Evolutionary conservation across 805 yeast genomes (phyloP).

Genomic region (Lipomyces kockii): DNA sequence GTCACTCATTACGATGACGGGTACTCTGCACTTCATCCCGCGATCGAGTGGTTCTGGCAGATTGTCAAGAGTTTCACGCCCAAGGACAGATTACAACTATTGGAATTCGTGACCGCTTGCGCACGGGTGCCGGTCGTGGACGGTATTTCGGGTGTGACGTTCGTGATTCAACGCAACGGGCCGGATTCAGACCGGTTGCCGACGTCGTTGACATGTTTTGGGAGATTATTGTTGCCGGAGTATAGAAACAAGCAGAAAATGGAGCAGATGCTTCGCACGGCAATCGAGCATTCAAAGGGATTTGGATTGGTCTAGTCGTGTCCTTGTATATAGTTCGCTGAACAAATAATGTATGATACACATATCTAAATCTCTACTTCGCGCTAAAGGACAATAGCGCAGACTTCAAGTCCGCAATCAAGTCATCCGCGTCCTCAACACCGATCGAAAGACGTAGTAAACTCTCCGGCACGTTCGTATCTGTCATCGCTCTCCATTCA

Average conservation of each 20-base stretch:
- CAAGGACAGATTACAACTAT: conserved; percentile 48
- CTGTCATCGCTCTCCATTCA: conserved; percentile 87
- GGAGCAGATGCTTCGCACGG: conserved; percentile 36
- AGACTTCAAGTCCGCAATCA: conserved; percentile 64
- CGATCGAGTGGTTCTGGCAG: conserved; percentile 53
- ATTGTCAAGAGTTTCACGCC: conserved; percentile 50
- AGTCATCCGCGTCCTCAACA: conserved; percentile 73
- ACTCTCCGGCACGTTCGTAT: conserved; percentile 58
- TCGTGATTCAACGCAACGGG: conserved; percentile 53
- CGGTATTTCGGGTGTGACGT: conserved; percentile 51
- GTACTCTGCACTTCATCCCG: conserved; percentile 48
- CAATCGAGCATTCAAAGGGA: conserved; percentile 42
- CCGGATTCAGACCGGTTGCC: conserved; percentile 50
- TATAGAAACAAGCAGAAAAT: conserved; percentile 47
- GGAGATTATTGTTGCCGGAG: conserved; percentile 54
- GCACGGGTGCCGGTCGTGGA: conserved; percentile 53
- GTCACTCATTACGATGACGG: conserved; percentile 51
- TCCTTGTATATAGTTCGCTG: not conserved
- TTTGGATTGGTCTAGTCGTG: conserved; percentile 40
- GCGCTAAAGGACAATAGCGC: conserved; percentile 15
- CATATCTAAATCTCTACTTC: not conserved
- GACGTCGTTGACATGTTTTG: conserved; percentile 58
- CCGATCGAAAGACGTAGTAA: conserved; percentile 81
- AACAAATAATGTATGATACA: too few species aligned
- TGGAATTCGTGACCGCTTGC: conserved; percentile 58